Base-by-base conservation (phyloP, 1,284 basidiomycete species). In the Pyrrhoderma noxium region DNA sequence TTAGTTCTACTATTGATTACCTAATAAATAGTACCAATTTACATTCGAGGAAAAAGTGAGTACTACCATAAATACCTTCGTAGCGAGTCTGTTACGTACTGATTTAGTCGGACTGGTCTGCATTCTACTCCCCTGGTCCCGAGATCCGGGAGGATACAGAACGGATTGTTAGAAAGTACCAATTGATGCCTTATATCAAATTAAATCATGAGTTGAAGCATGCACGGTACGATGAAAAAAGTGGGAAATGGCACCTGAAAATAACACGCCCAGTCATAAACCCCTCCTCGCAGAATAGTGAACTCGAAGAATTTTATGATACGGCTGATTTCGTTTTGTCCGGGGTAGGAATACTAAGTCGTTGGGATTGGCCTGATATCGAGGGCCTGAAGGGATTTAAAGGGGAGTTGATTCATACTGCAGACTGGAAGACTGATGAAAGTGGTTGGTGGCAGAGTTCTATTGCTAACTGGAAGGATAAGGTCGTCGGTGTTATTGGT, bases 321-420 rank as follows among this genome's bases (percentile, higher is more conserved):
- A 68, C 59, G 0, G 73, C 73, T 0, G 77, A 82, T 55, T 66
- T 81, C 0, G 65, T 82, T 19, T 69, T 82, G 75, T 73, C 11
- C 72, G 22, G 49, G 8, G 35, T 52, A 5, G 80, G 79, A 1
- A 57, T 60, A 7, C 61, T 82, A 34, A 75, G 71, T 40, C 64
- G 76, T 3, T 80, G 77, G 77, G 65, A 69, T 22, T 82, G 78
- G 79, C 81, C 80, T 1, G 69, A 76, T 49, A 77, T 82, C 22
- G 61, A 68, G 8, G 79, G 79, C 0, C 60, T 83, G 25, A 61
- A 74, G 8, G 62, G 61, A 2, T 83, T 80, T 61, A 64, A 70
- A 52, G 80, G 79, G 8, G 67, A 65, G 52, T 57, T 78, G 7
- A 63, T 80, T 5, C 80, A 82, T 53, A 76, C 75, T 36, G 80